Conservation (phyloP, 2,329 filamentous ascomycete genomes). For the Diaporthe caulivora region DNA sequence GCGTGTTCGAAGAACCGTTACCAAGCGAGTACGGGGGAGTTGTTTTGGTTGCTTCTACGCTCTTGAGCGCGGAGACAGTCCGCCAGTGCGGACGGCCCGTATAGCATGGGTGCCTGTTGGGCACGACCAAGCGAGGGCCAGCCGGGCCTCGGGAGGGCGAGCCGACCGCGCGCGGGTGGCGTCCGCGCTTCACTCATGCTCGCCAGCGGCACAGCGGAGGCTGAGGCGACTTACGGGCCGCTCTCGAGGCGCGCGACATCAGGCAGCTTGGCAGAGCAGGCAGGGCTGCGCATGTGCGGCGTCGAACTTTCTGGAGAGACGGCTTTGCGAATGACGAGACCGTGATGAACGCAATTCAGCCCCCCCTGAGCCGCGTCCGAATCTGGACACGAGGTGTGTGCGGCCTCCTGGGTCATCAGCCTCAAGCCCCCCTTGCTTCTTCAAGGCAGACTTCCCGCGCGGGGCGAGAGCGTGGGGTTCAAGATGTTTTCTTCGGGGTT, state of each 20-base stretch:
- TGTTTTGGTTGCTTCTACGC: not conserved
- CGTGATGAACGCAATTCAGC: not conserved
- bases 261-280: not conserved
- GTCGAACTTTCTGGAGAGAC: too few relatives aligned
- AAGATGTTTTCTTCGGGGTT: not conserved
- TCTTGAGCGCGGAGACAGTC: not conserved
- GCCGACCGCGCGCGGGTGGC: constrained; percentile 4
- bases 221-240: not conserved
- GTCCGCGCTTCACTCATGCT: not conserved
- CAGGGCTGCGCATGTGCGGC: too few relatives aligned
- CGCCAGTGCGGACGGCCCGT: not conserved
- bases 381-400: not conserved
- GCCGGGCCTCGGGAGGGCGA: not conserved
- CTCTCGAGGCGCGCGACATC: not conserved
- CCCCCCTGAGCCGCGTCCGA: too few relatives aligned
- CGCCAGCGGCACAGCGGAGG: not conserved
- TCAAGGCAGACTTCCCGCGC: not conserved
- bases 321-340: not conserved
- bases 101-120: not conserved
- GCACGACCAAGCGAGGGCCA: not conserved
- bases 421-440: too few relatives aligned
- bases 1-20: not conserved
- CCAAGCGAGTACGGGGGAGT: not conserved
- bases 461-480: not conserved
- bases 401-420: not conserved